Conservation (phyloP, 2,329 filamentous ascomycete species). For the Penicillium palitans region DNA sequence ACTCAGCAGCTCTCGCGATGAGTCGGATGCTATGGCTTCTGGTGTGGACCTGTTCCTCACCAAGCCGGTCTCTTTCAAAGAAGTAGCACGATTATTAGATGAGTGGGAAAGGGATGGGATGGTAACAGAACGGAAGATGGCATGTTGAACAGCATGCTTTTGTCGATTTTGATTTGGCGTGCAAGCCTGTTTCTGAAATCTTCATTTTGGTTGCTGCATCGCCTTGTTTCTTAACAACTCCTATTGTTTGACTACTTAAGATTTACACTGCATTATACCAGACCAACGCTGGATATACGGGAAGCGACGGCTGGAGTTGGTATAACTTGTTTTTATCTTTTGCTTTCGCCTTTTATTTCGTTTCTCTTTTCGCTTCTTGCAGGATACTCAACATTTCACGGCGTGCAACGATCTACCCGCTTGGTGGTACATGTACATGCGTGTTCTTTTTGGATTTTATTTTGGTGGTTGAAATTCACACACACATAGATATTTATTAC, state of each 20-base stretch:
- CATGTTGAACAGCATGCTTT: neutral
- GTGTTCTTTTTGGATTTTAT: neutral
- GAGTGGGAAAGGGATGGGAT: constrained; percentile 33
- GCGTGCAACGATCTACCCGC: neutral
- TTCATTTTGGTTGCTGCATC: neutral
- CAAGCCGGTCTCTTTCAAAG: constrained; percentile 49
- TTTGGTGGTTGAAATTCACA: neutral
- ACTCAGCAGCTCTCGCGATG: constrained; percentile 45
- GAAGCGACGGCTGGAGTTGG: constrained; percentile 16
- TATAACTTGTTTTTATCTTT: neutral
- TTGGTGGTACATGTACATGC: neutral
- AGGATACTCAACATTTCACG: neutral
- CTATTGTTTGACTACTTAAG: constrained; percentile 1
- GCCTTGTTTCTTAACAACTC: neutral
- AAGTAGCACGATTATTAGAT: constrained; percentile 42
- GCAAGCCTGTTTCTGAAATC: neutral
- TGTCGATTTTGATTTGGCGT: neutral
- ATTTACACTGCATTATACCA: constrained; percentile 9
- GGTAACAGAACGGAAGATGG: constrained; percentile 12
- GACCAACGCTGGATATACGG: constrained; percentile 19
- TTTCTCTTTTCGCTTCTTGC: neutral
- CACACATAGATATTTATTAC: neutral
- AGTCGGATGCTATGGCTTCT: constrained; percentile 44
- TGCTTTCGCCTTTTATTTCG: neutral
- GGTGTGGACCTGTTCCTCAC: constrained; percentile 51